Percentiles rank a stretch among this genome's conserved stretches.
phyloP scores from a whole-genome alignment of 2,329 filamentous ascomycete species.

The Tolypocladium ovalisporum region DNA sequence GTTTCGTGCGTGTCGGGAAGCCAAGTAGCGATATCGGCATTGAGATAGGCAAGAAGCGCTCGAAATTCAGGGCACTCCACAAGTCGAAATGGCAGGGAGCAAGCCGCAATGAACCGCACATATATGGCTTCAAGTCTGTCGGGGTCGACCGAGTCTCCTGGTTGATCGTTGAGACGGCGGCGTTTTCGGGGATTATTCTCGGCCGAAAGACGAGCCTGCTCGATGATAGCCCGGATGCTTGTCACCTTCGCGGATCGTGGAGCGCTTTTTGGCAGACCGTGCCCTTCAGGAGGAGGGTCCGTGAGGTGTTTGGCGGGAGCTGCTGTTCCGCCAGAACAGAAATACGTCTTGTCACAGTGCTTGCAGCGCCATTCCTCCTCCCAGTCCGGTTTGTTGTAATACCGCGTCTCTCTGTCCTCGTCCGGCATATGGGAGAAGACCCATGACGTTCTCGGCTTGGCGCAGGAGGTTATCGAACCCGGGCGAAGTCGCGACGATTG shows the following conservation, averaged over 20 bases:
- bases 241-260: conserved; percentile 2
- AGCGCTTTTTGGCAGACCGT: conserved; percentile 2
- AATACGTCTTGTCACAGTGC: conserved; percentile 5
- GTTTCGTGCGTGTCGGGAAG: conserved; percentile 1
- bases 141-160: conserved; percentile 2
- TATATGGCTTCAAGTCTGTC: neutral
- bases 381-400: conserved; percentile 4
- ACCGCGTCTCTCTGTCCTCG: conserved; percentile 5
- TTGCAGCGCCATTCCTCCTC: conserved; percentile 7
- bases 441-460: conserved; percentile 5
- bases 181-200: conserved; percentile 5
- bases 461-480: too few species aligned
- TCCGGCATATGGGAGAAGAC: conserved; percentile 6
- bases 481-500: too few species aligned
- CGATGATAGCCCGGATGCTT: conserved; percentile 3
- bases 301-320: conserved; percentile 5
- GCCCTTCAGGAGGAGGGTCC: conserved; percentile 4
- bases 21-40: neutral
- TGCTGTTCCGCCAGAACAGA: conserved; percentile 3
- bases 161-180: conserved; percentile 4
- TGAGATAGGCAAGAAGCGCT: neutral
- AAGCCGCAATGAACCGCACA: neutral
- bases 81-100: neutral
- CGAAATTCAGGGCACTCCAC: neutral
- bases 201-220: conserved; percentile 2